Evolutionary conservation across 2,329 filamentous ascomycete genomes (phyloP), one percentile per base, ranked within the genome.

Genomic region (Paramyrothecium sp.): DNA sequence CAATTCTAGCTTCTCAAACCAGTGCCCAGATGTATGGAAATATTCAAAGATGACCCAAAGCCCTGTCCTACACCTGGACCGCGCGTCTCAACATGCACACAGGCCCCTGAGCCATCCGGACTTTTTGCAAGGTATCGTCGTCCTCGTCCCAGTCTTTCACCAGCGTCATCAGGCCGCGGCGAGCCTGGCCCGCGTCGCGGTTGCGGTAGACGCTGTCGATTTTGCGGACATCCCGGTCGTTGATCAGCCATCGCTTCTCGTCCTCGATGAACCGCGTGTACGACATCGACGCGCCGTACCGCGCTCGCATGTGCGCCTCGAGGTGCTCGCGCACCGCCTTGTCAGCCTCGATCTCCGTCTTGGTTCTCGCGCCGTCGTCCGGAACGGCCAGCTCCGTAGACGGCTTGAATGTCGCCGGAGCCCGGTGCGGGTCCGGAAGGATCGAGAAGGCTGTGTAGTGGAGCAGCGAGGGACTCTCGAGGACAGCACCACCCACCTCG

Each of bases 121-220:
- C 71, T 34, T 68, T 68, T 33, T 71, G 66, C 46, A 77, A 60
- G 11, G 73, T 74, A 51, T 73, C 68, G 56, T 77, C 73, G 5
- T 69, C 70, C 57, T 75, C 72, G 47, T 75, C 68, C 75, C 75
- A 78, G 44, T 71, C 64, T 55, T 76, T 77, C 20, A 72, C 65
- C 56, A 77, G 63, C 30, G 65, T 69, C 65, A 73, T 59, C 38
- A 73, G 57, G 17, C 69, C 68, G 1, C 72, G 65, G n/a, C 73
- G 66, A 7, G 72, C 72, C 52, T 70, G 61, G 4, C 71, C 72
- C 12, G 71, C 71, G 56, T 78, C 74, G 11, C 73, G 67, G 54
- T 77, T 78, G 13, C 75, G 72, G 56, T 78, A 78, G 38, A 77
- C 75, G 17, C 73, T 76, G 59, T 78, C 75, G 51, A 78, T 76